Evolutionary conservation across 768 basidiomycete species (phyloP).

Genomic region (Rickenella mellea): DNA sequence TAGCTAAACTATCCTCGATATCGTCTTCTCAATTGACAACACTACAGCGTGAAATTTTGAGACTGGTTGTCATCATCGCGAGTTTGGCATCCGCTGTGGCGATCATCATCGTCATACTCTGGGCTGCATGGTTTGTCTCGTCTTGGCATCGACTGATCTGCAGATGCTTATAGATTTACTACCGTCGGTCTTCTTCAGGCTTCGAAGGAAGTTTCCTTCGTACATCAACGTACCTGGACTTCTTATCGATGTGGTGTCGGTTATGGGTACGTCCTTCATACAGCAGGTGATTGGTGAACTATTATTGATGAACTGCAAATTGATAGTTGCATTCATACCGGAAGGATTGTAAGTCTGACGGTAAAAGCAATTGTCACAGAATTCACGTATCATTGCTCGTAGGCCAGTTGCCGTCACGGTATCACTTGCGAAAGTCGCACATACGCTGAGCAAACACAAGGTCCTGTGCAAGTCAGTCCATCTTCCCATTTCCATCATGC

Average conservation of each 20-base stretch:
- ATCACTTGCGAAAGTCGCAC: slow-evolving; percentile 36
- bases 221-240: slow-evolving; percentile 42
- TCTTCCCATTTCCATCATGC: neutral
- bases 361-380: neutral
- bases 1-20: slow-evolving; percentile 26
- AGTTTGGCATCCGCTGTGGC: slow-evolving; percentile 33
- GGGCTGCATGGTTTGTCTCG: slow-evolving; percentile 26
- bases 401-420: slow-evolving; percentile 45
- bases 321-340: slow-evolving; percentile 36
- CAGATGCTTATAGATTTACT: slow-evolving; percentile 4
- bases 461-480: slow-evolving; percentile 31
- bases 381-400: neutral
- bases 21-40: slow-evolving; percentile 30
- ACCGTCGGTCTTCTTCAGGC: slow-evolving; percentile 29
- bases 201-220: slow-evolving; percentile 26
- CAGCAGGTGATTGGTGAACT: neutral
- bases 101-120: slow-evolving; percentile 39
- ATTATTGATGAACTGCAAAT: neutral
- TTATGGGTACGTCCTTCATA: slow-evolving; percentile 27
- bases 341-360: slow-evolving; percentile 27
- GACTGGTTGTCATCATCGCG: slow-evolving; percentile 45
- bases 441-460: slow-evolving; percentile 40
- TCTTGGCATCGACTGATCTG: slow-evolving; percentile 8
- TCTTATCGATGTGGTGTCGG: slow-evolving; percentile 49
- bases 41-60: slow-evolving; percentile 43